Conservation (phyloP, 2,329 filamentous ascomycete genomes). For the Pyrenophora tritici-repentis region DNA sequence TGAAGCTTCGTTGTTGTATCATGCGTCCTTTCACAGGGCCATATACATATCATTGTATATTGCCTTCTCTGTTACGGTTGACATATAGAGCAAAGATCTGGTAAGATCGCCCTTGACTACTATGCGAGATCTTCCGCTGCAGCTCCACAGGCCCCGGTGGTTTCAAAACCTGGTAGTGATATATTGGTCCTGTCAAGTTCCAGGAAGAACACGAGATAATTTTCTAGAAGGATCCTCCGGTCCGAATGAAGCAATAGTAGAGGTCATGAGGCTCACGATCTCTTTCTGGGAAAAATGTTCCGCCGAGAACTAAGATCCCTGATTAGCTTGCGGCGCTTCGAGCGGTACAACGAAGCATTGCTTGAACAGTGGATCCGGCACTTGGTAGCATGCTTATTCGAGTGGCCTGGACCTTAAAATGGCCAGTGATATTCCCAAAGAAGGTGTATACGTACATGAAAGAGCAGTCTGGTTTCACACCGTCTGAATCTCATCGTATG, state of each 20-base stretch:
- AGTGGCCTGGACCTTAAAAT: not conserved
- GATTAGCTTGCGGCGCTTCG: slow-evolving; percentile 7
- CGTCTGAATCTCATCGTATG: not conserved
- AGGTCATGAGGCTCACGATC: slow-evolving; percentile 29
- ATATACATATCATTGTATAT: not conserved
- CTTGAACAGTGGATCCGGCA: not conserved
- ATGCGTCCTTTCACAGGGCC: not conserved
- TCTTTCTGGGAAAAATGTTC: slow-evolving; percentile 8
- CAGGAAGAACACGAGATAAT: slow-evolving; percentile 17
- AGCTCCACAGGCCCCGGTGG: slow-evolving; percentile 12
- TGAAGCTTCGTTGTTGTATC: not conserved
- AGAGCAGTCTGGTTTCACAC: not conserved
- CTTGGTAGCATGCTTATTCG: not conserved
- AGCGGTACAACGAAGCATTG: not conserved
- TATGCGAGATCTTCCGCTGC: not conserved
- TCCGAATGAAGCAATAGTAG: slow-evolving; percentile 19
- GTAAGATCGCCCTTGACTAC: not conserved
- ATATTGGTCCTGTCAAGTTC: slow-evolving; percentile 25
- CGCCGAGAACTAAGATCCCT: not conserved
- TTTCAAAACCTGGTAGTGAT: slow-evolving; percentile 26
- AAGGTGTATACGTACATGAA: not conserved
- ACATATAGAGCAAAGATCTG: not conserved
- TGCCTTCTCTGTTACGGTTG: not conserved
- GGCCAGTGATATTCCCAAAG: not conserved
- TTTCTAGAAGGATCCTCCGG: slow-evolving; percentile 31